These are phyloP conservation scores for Nicotiana attenuata DNA, from an alignment of 257 asterid species.

Conservation along the genomic window DNA sequence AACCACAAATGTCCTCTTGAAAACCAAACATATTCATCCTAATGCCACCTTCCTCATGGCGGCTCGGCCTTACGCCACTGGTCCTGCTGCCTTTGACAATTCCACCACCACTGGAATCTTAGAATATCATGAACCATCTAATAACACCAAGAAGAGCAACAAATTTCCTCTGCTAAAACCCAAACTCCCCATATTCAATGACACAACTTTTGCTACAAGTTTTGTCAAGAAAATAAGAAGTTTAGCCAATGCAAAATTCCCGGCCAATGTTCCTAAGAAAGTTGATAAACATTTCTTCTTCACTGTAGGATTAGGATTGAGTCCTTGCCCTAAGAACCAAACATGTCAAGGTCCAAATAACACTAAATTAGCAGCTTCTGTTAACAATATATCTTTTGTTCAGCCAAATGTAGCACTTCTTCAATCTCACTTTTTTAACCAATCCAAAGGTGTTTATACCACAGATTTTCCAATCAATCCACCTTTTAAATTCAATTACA, in stretches of 20 bases:
- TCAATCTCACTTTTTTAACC: slow-evolving; percentile 53
- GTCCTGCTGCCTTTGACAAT: slow-evolving; percentile 53
- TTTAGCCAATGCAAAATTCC: slow-evolving; percentile 33
- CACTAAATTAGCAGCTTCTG: slow-evolving; percentile 40
- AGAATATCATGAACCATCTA: slow-evolving; percentile 33
- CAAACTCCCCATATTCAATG: slow-evolving; percentile 27
- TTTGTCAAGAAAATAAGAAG: slow-evolving; percentile 37
- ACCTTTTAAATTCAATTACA: slow-evolving; percentile 45
- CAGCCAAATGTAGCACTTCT: slow-evolving; percentile 49
- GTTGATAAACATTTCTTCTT: slow-evolving; percentile 46
- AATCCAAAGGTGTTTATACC: slow-evolving; percentile 49
- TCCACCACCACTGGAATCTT: slow-evolving; percentile 42
- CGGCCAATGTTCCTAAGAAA: slow-evolving; percentile 45
- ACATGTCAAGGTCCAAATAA: slow-evolving; percentile 62
- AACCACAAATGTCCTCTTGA: slow-evolving; percentile 52
- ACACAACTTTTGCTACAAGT: slow-evolving; percentile 30
- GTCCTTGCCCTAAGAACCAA: slow-evolving; percentile 33
- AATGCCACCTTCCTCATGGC: slow-evolving; percentile 41
- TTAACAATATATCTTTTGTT: slow-evolving; percentile 55
- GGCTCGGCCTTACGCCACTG: slow-evolving; percentile 55
- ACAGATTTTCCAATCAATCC: slow-evolving; percentile 59
- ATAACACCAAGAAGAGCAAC: slow-evolving; percentile 1
- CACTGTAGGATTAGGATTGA: slow-evolving; percentile 60
- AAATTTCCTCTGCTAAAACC: slow-evolving; percentile 29
- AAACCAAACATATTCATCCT: slow-evolving; percentile 34